phyloP scores from a whole-genome alignment of 805 yeast species.

The Scheffersomyces lignosus region DNA sequence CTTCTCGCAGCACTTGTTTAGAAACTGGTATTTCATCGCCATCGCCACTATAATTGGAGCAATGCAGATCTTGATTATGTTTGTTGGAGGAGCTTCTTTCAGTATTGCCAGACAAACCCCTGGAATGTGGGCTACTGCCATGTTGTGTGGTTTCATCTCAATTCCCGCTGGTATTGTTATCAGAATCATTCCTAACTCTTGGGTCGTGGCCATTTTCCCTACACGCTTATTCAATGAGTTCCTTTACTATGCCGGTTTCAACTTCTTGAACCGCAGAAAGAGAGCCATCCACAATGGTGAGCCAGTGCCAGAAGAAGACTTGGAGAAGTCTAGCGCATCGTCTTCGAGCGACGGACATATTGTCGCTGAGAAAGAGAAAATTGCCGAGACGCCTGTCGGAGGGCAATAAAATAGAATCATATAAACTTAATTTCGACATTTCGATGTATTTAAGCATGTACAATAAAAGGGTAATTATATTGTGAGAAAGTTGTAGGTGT shows the following conservation, averaged over 20 bases:
- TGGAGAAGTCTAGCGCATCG: constrained; percentile 11
- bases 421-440: too few species aligned
- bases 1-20: constrained; percentile 76
- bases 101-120: constrained; percentile 77
- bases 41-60: constrained; percentile 78
- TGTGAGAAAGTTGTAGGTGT: too few species aligned
- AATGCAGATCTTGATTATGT: constrained; percentile 87
- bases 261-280: constrained; percentile 31
- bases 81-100: constrained; percentile 96
- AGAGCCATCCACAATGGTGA: constrained; percentile 11
- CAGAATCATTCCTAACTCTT: constrained; percentile 79
- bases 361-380: too few species aligned
- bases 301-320: constrained; percentile 9
- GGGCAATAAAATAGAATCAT: too few species aligned
- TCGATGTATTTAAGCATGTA: too few species aligned
- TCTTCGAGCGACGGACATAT: too few species aligned
- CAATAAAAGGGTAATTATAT: too few species aligned
- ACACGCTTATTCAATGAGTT: constrained; percentile 45
- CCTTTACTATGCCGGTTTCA: constrained; percentile 37
- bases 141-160: constrained; percentile 76
- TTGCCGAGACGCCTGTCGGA: too few species aligned
- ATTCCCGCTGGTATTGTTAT: constrained; percentile 77
- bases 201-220: constrained; percentile 70
- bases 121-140: constrained; percentile 86
- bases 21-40: constrained; percentile 77